Conservation (phyloP, 495 filamentous ascomycete genomes). For the Daldinia vernicosa region DNA sequence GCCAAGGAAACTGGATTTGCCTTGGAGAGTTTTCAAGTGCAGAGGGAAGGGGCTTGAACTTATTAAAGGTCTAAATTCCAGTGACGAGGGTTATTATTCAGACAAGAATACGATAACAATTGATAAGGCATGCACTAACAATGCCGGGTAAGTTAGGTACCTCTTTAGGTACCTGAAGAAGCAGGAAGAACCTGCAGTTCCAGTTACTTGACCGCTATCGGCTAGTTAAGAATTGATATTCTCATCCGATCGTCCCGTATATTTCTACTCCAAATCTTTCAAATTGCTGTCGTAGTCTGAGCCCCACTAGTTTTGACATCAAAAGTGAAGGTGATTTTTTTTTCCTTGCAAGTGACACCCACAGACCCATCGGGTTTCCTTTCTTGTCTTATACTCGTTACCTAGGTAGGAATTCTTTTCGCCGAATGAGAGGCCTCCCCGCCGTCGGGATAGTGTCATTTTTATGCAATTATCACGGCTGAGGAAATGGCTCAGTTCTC, state of each 20-base stretch:
- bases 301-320: constrained; percentile 29
- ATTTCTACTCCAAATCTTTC: constrained; percentile 9
- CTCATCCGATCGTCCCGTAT: constrained; percentile 3
- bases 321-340: constrained; percentile 23
- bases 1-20: neutral
- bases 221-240: constrained; percentile 10
- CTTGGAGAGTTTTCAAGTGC: neutral
- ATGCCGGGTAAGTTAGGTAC: neutral
- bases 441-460: neutral
- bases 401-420: constrained; percentile 1
- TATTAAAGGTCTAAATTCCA: constrained; percentile 34
- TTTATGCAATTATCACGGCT: constrained; percentile 6
- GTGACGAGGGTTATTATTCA: constrained; percentile 9
- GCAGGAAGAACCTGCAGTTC: neutral
- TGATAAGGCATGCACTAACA: constrained; percentile 31
- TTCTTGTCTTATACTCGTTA: constrained; percentile 24
- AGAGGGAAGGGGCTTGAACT: constrained; percentile 12
- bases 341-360: constrained; percentile 18
- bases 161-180: neutral
- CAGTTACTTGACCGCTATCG: constrained; percentile 31
- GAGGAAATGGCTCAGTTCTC: constrained; percentile 2
- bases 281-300: constrained; percentile 9
- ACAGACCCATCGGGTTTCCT: constrained; percentile 33
- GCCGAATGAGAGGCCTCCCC: constrained; percentile 3
- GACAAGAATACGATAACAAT: constrained; percentile 14